Evolutionary conservation across 2,329 filamentous ascomycete species (phyloP).

Genomic region (Botryotinia calthae): DNA sequence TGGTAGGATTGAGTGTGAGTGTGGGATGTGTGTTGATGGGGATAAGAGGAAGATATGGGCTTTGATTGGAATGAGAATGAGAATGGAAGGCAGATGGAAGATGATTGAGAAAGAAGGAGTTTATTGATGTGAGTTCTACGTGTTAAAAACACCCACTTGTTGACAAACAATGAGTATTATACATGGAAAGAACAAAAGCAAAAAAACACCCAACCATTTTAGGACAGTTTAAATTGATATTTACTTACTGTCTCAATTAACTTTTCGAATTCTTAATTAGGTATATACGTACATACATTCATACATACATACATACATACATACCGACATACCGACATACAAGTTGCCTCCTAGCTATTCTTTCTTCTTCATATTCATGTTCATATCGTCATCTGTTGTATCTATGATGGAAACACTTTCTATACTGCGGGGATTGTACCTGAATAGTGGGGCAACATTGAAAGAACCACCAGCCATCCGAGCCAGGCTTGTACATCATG

Average conservation of each 20-base stretch:
- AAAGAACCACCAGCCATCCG: background rate
- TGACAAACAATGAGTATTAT: background rate
- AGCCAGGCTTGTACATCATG: slow-evolving; percentile 1
- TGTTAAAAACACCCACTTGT: background rate
- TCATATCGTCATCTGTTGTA: slow-evolving; percentile 1
- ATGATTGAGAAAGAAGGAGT: background rate
- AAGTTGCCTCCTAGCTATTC: background rate
- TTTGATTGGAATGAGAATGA: background rate
- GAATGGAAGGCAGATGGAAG: background rate
- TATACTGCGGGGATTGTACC: background rate
- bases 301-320: background rate
- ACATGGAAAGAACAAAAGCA: background rate
- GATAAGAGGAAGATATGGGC: background rate
- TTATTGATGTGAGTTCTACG: background rate
- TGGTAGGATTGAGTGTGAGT: background rate
- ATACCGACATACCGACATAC: background rate
- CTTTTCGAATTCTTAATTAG: background rate
- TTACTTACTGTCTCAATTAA: background rate
- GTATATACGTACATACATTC: background rate
- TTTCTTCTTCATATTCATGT: background rate
- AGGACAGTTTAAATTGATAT: background rate
- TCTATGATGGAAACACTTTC: slow-evolving; percentile 4
- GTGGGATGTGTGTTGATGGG: background rate
- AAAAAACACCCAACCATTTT: background rate
- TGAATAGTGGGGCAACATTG: background rate